Conservation (phyloP, 306 rosid species). For the Datisca glomerata region DNA sequence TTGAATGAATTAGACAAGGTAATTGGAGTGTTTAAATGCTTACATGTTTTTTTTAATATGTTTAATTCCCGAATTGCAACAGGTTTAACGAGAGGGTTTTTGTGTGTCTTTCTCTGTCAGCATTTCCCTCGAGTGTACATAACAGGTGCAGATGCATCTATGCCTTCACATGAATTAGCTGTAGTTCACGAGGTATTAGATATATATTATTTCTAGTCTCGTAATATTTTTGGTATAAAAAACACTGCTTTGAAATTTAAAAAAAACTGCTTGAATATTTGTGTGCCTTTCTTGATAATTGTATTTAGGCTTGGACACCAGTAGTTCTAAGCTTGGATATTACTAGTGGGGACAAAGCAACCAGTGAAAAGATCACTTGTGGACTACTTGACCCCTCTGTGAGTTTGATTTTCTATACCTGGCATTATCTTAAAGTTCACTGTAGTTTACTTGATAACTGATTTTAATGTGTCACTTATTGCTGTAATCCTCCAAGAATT, state of each 20-base stretch:
- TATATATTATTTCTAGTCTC: background rate
- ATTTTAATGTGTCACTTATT: background rate
- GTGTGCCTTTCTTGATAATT: conserved; percentile 13
- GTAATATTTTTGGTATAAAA: background rate
- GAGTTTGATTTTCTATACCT: conserved; percentile 34
- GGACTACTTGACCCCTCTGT: conserved; percentile 51
- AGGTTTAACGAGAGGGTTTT: background rate
- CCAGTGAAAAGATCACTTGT: conserved; percentile 14
- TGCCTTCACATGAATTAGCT: conserved; percentile 22
- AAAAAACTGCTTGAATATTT: conserved; percentile 3
- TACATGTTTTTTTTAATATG: background rate
- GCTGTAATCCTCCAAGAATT: background rate
- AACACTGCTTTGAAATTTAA: background rate
- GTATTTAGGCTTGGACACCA: conserved; percentile 63
- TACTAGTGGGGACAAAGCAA: conserved; percentile 21
- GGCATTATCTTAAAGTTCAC: conserved; percentile 7
- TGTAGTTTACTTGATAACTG: conserved; percentile 8
- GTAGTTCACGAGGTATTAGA: conserved; percentile 53
- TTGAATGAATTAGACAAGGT: conserved; percentile 70
- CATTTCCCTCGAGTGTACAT: conserved; percentile 49
- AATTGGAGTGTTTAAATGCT: conserved; percentile 1
- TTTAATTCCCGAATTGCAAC: background rate
- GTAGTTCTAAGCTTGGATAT: conserved; percentile 29
- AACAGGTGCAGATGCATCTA: conserved; percentile 15
- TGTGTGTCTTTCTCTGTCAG: conserved; percentile 17